Base-by-base conservation (phyloP, 2,329 filamentous ascomycete genomes). In the Arthrobotrys conoides region DNA sequence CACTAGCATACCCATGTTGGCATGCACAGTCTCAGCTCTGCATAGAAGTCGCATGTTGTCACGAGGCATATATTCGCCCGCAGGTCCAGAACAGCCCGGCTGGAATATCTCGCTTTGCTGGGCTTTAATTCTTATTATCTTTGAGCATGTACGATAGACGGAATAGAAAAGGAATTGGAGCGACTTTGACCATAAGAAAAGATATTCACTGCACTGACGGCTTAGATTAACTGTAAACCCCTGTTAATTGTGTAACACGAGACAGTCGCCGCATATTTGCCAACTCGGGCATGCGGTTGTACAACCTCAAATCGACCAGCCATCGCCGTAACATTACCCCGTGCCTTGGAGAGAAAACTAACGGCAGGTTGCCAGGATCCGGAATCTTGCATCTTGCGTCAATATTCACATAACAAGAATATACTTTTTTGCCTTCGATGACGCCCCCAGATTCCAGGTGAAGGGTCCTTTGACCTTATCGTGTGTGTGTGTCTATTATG, bases 121-220 rank as follows among this genome's bases (percentile, higher is more conserved):
- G 36, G 10, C 9, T 10, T 41, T 44, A 61, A 41, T 44, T 9
- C 33, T 61, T 27, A 44, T 61, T 27, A 61, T 61, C 20, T 61
- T 30, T 44, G 36, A 61, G 57, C 57, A 44, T 72, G 69, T 72
- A 72, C 59, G 59, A 65, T 72, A 72, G 16, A 48, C 44, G 41
- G 30, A 24, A 71, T 66, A 72, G 46, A 72, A 48, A 66, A 48
- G 49, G 33, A 72, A 66, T 49, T 41, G 48, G 53, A 44, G 44
- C 41, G 55, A 57, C 27, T 53, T n/a, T n/a, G n/a, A 36, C 22
- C 33, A 46, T 22, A n/a, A 59, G 30, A 59, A n/a, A 22, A 38
- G 30, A 59, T 38, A 12, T 22, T 36, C 30, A 22, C 16, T 20
- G 53, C 30, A 22, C 4, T 20, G 53, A 44, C 30, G 30, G 36